These are phyloP conservation scores for Pulicaria dysenterica DNA, from an alignment of 129 eudicot species.

Conservation along the genomic window DNA sequence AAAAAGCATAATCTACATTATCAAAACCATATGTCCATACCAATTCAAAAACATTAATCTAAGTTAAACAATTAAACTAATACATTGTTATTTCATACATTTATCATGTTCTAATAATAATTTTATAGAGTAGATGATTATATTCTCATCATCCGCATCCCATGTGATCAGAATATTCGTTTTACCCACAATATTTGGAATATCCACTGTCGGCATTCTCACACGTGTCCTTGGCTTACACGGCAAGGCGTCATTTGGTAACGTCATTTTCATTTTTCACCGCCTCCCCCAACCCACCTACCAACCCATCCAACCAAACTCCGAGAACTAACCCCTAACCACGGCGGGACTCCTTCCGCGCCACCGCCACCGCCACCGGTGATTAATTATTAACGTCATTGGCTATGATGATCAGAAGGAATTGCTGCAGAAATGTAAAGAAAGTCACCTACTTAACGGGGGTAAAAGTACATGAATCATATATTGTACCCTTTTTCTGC, in stretches of 20 bases:
- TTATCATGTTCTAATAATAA: neutral
- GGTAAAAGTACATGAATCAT: no score
- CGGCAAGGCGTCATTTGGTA: conserved; percentile 43
- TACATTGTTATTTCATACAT: neutral
- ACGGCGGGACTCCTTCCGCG: no score
- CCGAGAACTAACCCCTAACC: neutral
- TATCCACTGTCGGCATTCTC: conserved; percentile 1
- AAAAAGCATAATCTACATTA: no score
- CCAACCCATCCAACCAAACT: neutral
- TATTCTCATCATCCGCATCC: neutral
- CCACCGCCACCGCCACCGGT: no score
- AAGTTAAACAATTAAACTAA: no score
- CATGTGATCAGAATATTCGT: conserved; percentile 7
- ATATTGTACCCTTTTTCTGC: no score
- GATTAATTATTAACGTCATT: no score
- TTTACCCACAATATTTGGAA: neutral
- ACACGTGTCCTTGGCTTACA: conserved; percentile 64
- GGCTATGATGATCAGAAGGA: no score
- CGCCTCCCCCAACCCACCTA: neutral
- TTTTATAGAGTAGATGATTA: neutral
- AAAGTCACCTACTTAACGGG: no score
- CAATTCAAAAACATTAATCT: no score
- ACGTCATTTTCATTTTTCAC: neutral
- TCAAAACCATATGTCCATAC: no score
- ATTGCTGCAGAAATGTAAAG: no score